These are phyloP conservation scores for Ligustrum vulgare DNA, from an alignment of 257 asterid species.

Conservation along the genomic window DNA sequence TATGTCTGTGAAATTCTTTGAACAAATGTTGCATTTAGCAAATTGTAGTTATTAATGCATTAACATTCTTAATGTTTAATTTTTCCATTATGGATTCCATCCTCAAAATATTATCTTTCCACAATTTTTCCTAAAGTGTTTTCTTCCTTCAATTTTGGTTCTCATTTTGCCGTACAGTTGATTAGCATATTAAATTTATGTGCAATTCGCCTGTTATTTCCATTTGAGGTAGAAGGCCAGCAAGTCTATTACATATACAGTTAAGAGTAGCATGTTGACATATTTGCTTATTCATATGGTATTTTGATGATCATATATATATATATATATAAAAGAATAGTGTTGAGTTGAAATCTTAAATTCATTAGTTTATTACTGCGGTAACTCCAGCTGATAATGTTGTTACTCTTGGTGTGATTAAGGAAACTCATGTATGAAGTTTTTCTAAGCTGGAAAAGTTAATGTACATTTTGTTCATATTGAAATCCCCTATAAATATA, in stretches of 20 bases:
- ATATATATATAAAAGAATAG: too few relatives aligned
- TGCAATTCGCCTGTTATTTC: constrained; percentile 85
- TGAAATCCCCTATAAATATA: too few relatives aligned
- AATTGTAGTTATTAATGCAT: too few relatives aligned
- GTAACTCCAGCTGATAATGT: too few relatives aligned
- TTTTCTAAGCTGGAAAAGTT: too few relatives aligned
- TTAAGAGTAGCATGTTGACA: constrained; percentile 52
- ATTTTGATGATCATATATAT: not conserved
- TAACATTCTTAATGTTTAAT: too few relatives aligned
- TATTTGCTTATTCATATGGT: not conserved
- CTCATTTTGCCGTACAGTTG: not conserved
- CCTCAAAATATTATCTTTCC: constrained; percentile 80
- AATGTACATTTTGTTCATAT: too few relatives aligned
- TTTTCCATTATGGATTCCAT: constrained; percentile 76
- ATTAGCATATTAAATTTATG: not conserved
- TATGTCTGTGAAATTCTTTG: too few relatives aligned
- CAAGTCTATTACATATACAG: constrained; percentile 65
- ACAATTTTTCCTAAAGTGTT: constrained; percentile 35
- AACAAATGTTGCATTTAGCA: too few relatives aligned
- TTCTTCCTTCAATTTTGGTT: not conserved
- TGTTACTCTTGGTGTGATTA: too few relatives aligned
- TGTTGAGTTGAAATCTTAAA: not conserved
- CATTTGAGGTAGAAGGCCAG: constrained; percentile 73
- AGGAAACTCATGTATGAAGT: too few relatives aligned
- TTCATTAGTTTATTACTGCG: too few relatives aligned